Conservation (phyloP, 331 rosid species). For the Erythrophleum ivorense region DNA sequence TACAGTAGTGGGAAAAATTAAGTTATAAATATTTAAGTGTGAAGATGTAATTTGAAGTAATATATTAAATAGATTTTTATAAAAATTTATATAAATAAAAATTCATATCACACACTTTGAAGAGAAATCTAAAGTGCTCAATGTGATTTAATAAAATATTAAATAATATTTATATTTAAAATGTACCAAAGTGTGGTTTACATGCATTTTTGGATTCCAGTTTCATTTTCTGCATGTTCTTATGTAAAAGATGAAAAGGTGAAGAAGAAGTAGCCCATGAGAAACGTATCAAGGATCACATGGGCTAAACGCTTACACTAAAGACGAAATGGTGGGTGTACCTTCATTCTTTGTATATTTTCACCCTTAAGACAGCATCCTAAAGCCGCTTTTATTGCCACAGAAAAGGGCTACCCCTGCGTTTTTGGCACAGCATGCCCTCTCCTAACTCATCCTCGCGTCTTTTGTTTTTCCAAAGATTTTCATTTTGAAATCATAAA, state of each 20-base stretch:
- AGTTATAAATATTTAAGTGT: too few relatives aligned
- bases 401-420: conserved; percentile 52
- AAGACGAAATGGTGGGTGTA: conserved; percentile 42
- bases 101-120: too few relatives aligned
- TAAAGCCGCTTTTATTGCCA: conserved; percentile 69
- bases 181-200: too few relatives aligned
- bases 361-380: conserved; percentile 49
- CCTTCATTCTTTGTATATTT: conserved; percentile 51
- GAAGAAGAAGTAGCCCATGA: conserved; percentile 48
- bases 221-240: too few relatives aligned
- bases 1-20: conserved; percentile 33
- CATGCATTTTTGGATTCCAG: too few relatives aligned
- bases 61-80: too few relatives aligned
- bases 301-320: conserved; percentile 48
- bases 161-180: too few relatives aligned
- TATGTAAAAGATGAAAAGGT: conserved; percentile 12
- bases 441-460: neutral
- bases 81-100: too few relatives aligned
- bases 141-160: too few relatives aligned
- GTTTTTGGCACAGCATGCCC: conserved; percentile 51
- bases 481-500: neutral
- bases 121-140: too few relatives aligned
- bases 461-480: neutral
- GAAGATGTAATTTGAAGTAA: too few relatives aligned
- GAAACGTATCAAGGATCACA: conserved; percentile 75